These are phyloP conservation scores for Aspergillus tubingensis DNA, from an alignment of 2,329 filamentous ascomycete species.

Conservation along the genomic window DNA sequence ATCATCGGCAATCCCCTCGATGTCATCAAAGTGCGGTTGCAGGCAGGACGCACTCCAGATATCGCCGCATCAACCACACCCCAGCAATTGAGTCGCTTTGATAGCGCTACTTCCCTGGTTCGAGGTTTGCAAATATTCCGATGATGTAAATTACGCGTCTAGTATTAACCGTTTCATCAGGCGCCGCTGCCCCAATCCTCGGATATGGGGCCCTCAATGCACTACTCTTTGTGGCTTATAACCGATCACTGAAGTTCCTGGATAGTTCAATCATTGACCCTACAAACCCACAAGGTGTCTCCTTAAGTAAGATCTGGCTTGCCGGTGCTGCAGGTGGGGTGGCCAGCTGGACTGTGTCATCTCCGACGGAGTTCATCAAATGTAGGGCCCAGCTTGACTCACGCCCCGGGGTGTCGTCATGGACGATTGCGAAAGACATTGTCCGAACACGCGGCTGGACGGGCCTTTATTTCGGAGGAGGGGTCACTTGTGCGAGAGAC, in stretches of 20 bases:
- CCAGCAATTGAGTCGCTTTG: slow-evolving; percentile 34
- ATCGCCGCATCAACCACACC: slow-evolving; percentile 24
- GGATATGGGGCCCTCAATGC: slow-evolving; percentile 92
- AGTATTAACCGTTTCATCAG: slow-evolving; percentile 42
- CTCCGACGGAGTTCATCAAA: slow-evolving; percentile 89
- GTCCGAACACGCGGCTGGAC: slow-evolving; percentile 60
- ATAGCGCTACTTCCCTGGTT: slow-evolving; percentile 39
- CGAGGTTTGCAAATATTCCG: slow-evolving; percentile 33
- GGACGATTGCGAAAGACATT: slow-evolving; percentile 64
- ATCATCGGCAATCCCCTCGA: slow-evolving; percentile 86
- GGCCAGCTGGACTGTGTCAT: slow-evolving; percentile 80
- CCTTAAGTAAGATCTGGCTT: slow-evolving; percentile 69
- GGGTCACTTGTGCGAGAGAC: slow-evolving; percentile 79
- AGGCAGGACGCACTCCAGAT: slow-evolving; percentile 57
- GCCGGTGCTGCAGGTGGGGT: slow-evolving; percentile 81
- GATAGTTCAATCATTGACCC: slow-evolving; percentile 45
- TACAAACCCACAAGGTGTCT: slow-evolving; percentile 46
- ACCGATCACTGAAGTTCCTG: slow-evolving; percentile 71
- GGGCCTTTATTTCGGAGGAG: slow-evolving; percentile 79
- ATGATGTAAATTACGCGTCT: neutral
- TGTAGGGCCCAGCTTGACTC: slow-evolving; percentile 75
- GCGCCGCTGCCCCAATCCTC: slow-evolving; percentile 80
- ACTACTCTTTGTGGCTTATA: slow-evolving; percentile 86
- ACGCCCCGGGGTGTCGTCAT: slow-evolving; percentile 56
- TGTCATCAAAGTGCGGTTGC: slow-evolving; percentile 75